phyloP scores from a whole-genome alignment of 2,329 filamentous ascomycete genomes.

The Aspergillus sp. region DNA sequence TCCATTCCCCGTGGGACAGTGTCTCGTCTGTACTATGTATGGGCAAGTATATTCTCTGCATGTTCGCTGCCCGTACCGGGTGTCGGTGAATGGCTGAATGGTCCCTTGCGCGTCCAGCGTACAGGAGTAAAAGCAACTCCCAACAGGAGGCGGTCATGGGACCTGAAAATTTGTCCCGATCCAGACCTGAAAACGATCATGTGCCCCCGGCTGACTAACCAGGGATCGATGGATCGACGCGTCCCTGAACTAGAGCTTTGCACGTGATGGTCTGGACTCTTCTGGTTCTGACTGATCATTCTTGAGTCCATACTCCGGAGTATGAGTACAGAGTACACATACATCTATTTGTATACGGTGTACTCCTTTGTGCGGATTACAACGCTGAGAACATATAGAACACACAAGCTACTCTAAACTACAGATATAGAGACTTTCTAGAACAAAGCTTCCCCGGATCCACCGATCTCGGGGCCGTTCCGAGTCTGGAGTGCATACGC shows the following conservation, averaged over 20 bases:
- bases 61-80: background rate
- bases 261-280: slow-evolving; percentile 10
- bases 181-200: slow-evolving; percentile 3
- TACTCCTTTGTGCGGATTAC: too few species aligned
- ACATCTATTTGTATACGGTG: too few species aligned
- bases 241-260: background rate
- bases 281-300: background rate
- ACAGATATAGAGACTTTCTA: background rate
- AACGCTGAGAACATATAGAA: too few species aligned
- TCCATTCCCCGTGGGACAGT: too few species aligned
- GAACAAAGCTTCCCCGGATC: background rate
- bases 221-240: slow-evolving; percentile 1
- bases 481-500: background rate
- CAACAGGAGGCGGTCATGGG: background rate
- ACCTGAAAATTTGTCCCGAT: slow-evolving; percentile 2
- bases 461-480: background rate
- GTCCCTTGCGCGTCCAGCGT: background rate
- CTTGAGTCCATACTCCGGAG: too few species aligned
- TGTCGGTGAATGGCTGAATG: background rate
- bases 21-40: background rate
- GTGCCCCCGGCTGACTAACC: background rate
- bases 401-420: too few species aligned
- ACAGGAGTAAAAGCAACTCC: background rate
- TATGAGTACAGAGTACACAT: too few species aligned
- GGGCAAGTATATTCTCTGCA: background rate